phyloP scores from a whole-genome alignment of 176 grass and related monocot genomes.

The Guadua angustifolia region DNA sequence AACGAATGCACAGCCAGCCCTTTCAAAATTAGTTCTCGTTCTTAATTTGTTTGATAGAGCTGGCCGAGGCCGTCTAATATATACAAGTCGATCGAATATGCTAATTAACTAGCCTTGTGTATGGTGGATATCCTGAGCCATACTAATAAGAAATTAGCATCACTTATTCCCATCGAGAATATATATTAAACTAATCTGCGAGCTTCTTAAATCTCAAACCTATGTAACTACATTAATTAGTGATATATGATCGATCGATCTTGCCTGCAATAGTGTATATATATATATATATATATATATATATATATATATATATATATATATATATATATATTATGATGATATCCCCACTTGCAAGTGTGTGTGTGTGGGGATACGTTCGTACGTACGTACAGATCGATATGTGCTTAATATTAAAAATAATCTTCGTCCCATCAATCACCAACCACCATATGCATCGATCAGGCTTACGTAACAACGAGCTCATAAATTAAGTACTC shows the following conservation, averaged over 20 bases:
- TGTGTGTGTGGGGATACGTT: background rate
- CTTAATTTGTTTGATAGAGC: background rate
- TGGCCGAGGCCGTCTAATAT: constrained; percentile 34
- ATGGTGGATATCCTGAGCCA: background rate
- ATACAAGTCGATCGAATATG: background rate
- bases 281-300: too few relatives aligned
- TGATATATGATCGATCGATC: too few relatives aligned
- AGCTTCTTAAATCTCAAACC: background rate
- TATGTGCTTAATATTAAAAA: too few relatives aligned
- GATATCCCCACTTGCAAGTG: background rate
- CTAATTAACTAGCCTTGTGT: background rate
- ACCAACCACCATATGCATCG: too few relatives aligned
- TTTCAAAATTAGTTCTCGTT: background rate
- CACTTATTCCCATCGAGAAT: background rate
- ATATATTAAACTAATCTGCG: background rate
- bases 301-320: too few relatives aligned
- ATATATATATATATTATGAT: too few relatives aligned
- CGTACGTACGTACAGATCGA: background rate
- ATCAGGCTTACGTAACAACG: too few relatives aligned
- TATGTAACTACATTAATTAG: background rate
- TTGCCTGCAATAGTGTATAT: background rate
- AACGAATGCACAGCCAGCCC: background rate
- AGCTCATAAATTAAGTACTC: too few relatives aligned
- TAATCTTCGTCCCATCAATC: too few relatives aligned
- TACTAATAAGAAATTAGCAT: background rate